Evolutionary conservation across 73 alveolate genomes (phyloP).

Genomic region (Urostyla sp.): DNA sequence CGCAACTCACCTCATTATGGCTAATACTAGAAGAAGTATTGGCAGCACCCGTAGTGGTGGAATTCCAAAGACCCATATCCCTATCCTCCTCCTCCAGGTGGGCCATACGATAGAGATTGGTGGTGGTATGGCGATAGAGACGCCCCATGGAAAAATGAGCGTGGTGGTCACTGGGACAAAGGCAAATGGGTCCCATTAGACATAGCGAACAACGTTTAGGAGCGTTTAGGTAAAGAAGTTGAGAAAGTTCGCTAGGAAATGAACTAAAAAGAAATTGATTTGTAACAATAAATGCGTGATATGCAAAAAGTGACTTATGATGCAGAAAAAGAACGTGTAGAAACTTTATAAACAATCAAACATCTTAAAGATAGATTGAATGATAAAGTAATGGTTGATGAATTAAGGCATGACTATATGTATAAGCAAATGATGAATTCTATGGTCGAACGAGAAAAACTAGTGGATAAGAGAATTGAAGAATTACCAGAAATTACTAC

Average conservation of each 20-base stretch:
- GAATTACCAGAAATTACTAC: conserved; percentile 24
- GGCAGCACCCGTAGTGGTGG: conserved; percentile 49
- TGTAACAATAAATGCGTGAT: neutral
- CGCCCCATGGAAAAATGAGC: conserved; percentile 29
- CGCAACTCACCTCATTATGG: neutral
- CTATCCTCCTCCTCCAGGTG: conserved; percentile 24
- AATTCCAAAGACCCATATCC: conserved; percentile 50
- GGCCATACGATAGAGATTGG: conserved; percentile 32
- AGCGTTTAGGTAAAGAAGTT: conserved; percentile 37
- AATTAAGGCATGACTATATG: conserved; percentile 26
- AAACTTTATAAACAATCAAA: conserved; percentile 23
- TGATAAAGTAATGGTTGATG: conserved; percentile 28
- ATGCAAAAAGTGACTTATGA: neutral
- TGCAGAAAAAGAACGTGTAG: conserved; percentile 15
- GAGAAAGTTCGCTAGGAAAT: conserved; percentile 12
- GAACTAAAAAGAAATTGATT: conserved; percentile 7
- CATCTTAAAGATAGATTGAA: conserved; percentile 21
- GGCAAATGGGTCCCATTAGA: conserved; percentile 50
- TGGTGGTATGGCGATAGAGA: conserved; percentile 54
- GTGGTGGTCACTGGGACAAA: conserved; percentile 41
- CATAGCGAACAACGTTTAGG: conserved; percentile 29
- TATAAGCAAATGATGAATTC: conserved; percentile 7
- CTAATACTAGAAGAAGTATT: conserved; percentile 11
- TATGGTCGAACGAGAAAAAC: conserved; percentile 4
- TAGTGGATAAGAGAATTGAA: neutral